phyloP scores from a whole-genome alignment of 139 green algal genomes.

The Ulvella scutata region DNA sequence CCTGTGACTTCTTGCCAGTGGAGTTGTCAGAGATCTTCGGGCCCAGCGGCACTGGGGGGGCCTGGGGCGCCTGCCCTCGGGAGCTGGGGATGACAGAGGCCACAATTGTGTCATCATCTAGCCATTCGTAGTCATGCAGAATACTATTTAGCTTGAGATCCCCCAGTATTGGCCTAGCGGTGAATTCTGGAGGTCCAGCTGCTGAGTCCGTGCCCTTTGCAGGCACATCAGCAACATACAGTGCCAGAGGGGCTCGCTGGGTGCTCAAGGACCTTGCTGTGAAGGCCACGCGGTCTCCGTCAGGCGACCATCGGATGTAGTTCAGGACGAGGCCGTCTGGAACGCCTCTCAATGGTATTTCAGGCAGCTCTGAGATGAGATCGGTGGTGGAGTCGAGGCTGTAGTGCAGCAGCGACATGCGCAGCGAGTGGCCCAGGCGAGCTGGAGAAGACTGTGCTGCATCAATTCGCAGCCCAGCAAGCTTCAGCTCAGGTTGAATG shows the following conservation, averaged over 20 bases:
- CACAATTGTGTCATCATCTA: conserved; percentile 72
- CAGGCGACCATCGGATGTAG: conserved; percentile 62
- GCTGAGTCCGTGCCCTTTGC: no score
- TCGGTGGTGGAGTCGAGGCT: not conserved
- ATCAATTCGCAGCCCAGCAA: conserved; percentile 87
- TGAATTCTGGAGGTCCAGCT: conserved; percentile 28
- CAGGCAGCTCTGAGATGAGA: not conserved
- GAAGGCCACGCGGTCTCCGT: conserved; percentile 67
- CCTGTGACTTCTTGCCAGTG: conserved; percentile 52
- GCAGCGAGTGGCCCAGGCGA: conserved; percentile 57
- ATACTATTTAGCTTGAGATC: not conserved
- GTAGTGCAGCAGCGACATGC: not conserved
- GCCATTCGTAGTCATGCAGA: conserved; percentile 41
- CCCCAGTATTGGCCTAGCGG: conserved; percentile 33
- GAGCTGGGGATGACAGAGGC: conserved; percentile 34
- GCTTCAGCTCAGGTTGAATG: conserved; percentile 79
- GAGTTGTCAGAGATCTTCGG: conserved; percentile 70
- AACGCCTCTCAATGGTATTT: conserved; percentile 17
- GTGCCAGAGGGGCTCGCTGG: conserved; percentile 45
- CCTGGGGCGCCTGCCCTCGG: conserved; percentile 12
- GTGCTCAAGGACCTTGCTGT: conserved; percentile 37
- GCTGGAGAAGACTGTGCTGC: conserved; percentile 47
- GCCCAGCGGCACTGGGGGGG: conserved; percentile 34
- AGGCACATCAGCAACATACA: conserved; percentile 82
- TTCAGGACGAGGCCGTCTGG: conserved; percentile 36